Conservation (phyloP, 2,329 filamentous ascomycete species). For the Ceratocystis destructans region DNA sequence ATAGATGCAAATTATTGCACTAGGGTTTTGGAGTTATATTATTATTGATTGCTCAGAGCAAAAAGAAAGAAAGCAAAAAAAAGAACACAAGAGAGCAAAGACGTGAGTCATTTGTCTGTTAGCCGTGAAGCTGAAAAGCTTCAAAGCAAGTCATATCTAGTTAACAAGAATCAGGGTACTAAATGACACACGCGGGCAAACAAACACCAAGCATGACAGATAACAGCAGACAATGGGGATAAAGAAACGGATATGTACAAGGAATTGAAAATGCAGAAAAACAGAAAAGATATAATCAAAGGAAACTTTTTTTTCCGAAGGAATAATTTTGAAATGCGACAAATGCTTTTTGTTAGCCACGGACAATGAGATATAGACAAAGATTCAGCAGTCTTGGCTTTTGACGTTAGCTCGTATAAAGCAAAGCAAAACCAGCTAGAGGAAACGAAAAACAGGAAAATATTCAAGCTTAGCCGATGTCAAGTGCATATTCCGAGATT, state of each 20-base stretch:
- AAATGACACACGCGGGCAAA: background rate
- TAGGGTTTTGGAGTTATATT: background rate
- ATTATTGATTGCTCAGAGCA: background rate
- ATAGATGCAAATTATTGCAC: background rate
- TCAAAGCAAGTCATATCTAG: background rate
- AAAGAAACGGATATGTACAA: background rate
- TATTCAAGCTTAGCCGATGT: constrained; percentile 6
- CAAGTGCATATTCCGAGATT: constrained; percentile 7
- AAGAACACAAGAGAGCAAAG: background rate
- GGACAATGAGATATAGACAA: too few relatives aligned
- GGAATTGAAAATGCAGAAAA: background rate
- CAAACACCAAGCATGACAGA: background rate
- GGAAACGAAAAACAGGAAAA: background rate
- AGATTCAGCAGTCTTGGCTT: too few relatives aligned
- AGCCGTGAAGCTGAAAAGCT: background rate
- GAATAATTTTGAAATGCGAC: background rate
- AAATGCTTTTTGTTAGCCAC: background rate
- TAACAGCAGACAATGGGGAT: background rate
- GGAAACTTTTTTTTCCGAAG: background rate
- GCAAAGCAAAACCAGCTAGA: background rate
- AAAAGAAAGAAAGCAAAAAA: background rate
- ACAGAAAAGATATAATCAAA: background rate
- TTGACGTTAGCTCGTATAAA: background rate
- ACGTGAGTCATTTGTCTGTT: background rate
- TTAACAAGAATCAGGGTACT: background rate